Evolutionary conservation across 768 basidiomycete genomes (phyloP).

Genomic region (Leccinum disarticulatum): DNA sequence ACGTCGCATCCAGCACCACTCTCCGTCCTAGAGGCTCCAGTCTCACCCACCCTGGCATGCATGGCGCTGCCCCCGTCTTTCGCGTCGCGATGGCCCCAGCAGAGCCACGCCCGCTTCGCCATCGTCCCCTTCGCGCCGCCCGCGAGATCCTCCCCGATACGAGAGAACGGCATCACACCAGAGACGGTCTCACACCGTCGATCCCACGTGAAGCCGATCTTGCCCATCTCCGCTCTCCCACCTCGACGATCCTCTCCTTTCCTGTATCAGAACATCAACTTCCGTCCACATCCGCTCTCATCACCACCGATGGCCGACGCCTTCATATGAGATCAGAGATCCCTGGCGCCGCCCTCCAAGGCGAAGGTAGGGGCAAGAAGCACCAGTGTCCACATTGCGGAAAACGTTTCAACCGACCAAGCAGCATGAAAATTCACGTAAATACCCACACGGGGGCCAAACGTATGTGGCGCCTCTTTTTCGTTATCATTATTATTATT

Average conservation of each 20-base stretch:
- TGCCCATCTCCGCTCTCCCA: conserved; percentile 29
- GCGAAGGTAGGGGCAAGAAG: conserved; percentile 35
- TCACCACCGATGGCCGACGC: conserved; percentile 31
- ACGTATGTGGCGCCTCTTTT: conserved; percentile 28
- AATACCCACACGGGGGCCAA: conserved; percentile 43
- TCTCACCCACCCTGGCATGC: conserved; percentile 25
- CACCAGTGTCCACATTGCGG: conserved; percentile 39
- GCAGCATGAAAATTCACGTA: conserved; percentile 43
- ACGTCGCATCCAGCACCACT: conserved; percentile 43
- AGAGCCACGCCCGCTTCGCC: conserved; percentile 21
- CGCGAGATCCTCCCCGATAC: conserved; percentile 29
- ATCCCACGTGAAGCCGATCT: conserved; percentile 33
- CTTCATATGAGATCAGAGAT: conserved; percentile 32
- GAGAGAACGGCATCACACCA: conserved; percentile 24
- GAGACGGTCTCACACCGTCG: conserved; percentile 27
- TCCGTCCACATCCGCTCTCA: conserved; percentile 23
- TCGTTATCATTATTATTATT: not conserved
- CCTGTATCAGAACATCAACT: conserved; percentile 32
- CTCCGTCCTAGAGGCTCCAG: conserved; percentile 33
- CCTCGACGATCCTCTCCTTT: conserved; percentile 36
- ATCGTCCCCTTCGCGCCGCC: conserved; percentile 14
- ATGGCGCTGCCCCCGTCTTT: conserved; percentile 38
- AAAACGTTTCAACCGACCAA: conserved; percentile 43
- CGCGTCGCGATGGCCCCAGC: conserved; percentile 35
- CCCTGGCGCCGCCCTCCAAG: conserved; percentile 26